phyloP scores from a whole-genome alignment of 164 flowering plant genomes.

The Vitis labrusca region DNA sequence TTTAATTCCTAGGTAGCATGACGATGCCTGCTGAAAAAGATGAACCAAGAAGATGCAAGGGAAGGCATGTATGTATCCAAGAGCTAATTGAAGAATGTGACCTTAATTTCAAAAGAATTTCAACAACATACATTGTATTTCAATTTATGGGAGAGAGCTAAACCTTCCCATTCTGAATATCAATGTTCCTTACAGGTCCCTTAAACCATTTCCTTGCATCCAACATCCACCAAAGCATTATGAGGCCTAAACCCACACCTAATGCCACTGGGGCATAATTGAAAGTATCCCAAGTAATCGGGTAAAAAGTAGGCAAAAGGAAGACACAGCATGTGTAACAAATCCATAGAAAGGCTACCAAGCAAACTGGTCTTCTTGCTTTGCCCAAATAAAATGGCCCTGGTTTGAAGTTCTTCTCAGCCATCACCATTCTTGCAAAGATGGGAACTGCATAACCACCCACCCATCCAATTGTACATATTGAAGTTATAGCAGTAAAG shows the following conservation, averaged over 20 bases:
- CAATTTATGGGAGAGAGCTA: constrained; percentile 5
- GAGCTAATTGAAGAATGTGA: not conserved
- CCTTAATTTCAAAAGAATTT: not conserved
- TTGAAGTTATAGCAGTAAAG: constrained; percentile 67
- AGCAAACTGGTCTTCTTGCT: constrained; percentile 65
- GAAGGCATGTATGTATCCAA: not conserved
- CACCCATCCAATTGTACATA: constrained; percentile 81
- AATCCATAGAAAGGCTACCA: constrained; percentile 70
- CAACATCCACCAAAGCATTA: constrained; percentile 70
- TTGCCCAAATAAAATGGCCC: constrained; percentile 68
- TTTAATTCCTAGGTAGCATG: not conserved
- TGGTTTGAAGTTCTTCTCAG: constrained; percentile 54
- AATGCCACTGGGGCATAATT: constrained; percentile 70
- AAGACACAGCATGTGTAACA: constrained; percentile 69
- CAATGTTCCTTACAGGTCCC: constrained; percentile 74
- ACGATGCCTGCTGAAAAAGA: not conserved
- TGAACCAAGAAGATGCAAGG: not conserved
- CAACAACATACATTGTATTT: not conserved
- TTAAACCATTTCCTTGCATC: constrained; percentile 81
- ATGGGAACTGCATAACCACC: constrained; percentile 82
- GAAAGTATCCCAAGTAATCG: constrained; percentile 57
- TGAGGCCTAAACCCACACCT: constrained; percentile 39
- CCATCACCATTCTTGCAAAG: constrained; percentile 67
- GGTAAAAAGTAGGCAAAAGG: constrained; percentile 64
- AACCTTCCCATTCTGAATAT: constrained; percentile 33